Conservation (phyloP, 2,329 filamentous ascomycete genomes). For the Zasmidium cellare region DNA sequence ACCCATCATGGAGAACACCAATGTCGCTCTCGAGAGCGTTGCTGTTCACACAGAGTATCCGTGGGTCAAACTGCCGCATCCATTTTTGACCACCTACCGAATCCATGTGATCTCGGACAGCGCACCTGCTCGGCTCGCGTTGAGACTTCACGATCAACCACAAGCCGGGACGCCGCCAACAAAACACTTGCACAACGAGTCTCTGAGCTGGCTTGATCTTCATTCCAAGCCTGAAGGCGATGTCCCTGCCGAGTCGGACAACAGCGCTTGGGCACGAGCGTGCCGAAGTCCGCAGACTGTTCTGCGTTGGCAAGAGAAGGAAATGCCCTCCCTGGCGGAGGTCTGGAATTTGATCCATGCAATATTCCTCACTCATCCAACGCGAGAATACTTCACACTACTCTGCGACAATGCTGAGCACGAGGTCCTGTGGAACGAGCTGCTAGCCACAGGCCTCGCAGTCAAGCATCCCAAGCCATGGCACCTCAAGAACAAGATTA, state of each 20-base stretch:
- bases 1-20: not conserved
- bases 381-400: constrained; percentile 48
- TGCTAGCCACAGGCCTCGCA: constrained; percentile 45
- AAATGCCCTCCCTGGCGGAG: constrained; percentile 43
- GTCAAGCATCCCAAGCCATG: constrained; percentile 42
- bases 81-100: constrained; percentile 46
- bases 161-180: constrained; percentile 33
- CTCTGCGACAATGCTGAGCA: constrained; percentile 39
- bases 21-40: too few relatives aligned
- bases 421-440: constrained; percentile 40
- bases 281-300: constrained; percentile 44
- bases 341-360: constrained; percentile 51
- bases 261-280: constrained; percentile 45
- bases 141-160: constrained; percentile 40
- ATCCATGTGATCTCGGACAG: constrained; percentile 28
- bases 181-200: constrained; percentile 40
- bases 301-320: constrained; percentile 42
- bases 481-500: constrained; percentile 36
- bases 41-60: constrained; percentile 20
- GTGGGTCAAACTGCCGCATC: constrained; percentile 48
- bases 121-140: constrained; percentile 20
- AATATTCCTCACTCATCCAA: constrained; percentile 46
- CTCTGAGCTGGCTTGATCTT: constrained; percentile 42
- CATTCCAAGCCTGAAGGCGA: constrained; percentile 23
- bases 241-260: constrained; percentile 29